Conservation (phyloP, 441 rosid genomes). For the Syzygium syzygioides region DNA sequence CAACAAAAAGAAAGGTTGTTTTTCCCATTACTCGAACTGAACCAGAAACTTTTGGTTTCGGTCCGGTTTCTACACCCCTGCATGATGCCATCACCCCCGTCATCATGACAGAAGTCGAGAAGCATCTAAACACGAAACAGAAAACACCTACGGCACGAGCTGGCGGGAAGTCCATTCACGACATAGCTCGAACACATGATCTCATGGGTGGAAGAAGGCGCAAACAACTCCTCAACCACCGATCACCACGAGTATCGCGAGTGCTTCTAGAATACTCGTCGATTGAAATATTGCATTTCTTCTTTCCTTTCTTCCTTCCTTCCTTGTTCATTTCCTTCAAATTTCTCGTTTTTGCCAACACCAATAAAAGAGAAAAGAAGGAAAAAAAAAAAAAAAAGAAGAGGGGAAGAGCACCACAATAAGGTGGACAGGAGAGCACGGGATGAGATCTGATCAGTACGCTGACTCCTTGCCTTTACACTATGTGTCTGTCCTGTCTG, state of each 20-base stretch:
- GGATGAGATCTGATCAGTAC: background rate
- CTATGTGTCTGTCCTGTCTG: slow-evolving; percentile 8
- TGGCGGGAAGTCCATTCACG: background rate
- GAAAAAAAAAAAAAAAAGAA: fast-evolving
- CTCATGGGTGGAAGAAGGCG: background rate
- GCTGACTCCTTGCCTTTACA: slow-evolving; percentile 4
- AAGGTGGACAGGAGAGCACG: background rate
- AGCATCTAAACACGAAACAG: background rate
- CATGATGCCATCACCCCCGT: background rate
- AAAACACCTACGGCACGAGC: background rate
- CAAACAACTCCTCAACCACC: background rate
- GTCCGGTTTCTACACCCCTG: too few species aligned
- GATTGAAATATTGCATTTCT: background rate
- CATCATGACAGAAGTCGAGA: background rate
- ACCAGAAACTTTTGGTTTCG: too few species aligned
- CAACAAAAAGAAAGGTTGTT: too few species aligned
- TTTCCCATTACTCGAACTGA: too few species aligned
- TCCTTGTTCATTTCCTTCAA: background rate
- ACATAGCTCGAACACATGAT: background rate
- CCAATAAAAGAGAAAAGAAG: too few species aligned
- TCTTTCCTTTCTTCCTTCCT: too few species aligned
- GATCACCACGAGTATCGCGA: background rate
- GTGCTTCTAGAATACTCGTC: background rate
- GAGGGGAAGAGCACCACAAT: background rate
- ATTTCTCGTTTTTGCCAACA: background rate